Percentiles rank a stretch among this genome's conserved stretches.
These are phyloP conservation scores for Echium plantagineum DNA, from an alignment of 257 asterid species.

Conservation along the genomic window DNA sequence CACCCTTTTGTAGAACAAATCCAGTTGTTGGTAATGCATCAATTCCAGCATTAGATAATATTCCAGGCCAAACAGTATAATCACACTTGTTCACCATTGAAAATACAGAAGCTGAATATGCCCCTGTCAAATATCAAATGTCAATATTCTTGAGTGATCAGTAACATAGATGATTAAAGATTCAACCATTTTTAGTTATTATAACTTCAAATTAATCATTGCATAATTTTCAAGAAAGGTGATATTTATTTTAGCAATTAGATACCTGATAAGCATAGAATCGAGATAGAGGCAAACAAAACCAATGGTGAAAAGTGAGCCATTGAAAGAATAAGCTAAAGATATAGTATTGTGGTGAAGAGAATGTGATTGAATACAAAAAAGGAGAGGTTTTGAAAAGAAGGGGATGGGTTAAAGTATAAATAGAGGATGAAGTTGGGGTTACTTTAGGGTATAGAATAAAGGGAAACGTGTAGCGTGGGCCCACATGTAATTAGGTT, in stretches of 20 bases:
- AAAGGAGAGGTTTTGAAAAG: background rate
- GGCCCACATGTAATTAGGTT: conserved; percentile 1
- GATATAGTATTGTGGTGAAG: too few relatives aligned
- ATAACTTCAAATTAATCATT: too few relatives aligned
- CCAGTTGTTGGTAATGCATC: conserved; percentile 62
- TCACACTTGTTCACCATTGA: conserved; percentile 63
- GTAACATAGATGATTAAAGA: background rate
- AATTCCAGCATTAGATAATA: conserved; percentile 72
- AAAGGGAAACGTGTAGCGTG: background rate
- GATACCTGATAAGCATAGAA: conserved; percentile 40
- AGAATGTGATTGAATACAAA: background rate
- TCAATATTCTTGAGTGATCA: background rate
- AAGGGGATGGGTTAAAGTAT: conserved; percentile 9
- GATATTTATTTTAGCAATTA: too few relatives aligned
- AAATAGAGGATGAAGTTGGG: conserved; percentile 13
- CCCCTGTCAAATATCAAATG: conserved; percentile 24
- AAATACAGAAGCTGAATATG: conserved; percentile 46
- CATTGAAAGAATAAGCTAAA: conserved; percentile 6
- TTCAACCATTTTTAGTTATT: background rate
- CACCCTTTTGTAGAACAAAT: conserved; percentile 48
- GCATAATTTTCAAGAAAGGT: too few relatives aligned
- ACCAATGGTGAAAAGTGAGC: conserved; percentile 17
- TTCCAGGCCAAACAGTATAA: conserved; percentile 83
- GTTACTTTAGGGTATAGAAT: background rate
- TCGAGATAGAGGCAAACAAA: conserved; percentile 24